Evolutionary conservation across 2,329 filamentous ascomycete genomes (phyloP), one percentile per base, ranked within the genome.

Genomic region (Aureobasidium sp.): DNA sequence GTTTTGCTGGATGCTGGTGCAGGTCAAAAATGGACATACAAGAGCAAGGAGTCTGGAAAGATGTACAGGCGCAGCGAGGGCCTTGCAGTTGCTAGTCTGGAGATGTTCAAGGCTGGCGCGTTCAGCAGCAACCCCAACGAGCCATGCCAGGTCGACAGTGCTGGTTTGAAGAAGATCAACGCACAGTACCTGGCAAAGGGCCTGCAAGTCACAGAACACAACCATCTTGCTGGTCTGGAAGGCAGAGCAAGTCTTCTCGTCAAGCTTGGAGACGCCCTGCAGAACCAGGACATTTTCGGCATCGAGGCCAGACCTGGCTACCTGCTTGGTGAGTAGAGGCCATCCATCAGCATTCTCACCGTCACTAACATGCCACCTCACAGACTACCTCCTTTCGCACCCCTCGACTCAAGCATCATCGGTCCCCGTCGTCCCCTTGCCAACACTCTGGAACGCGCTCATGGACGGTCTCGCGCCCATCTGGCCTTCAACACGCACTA

Each of bases 61-160:
- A 74, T 88, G 42, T 97, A 93, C 74, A 81, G 84, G 57, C 85
- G 94, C 54, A 96, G 91, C 63, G 94, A 96, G 73, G 92, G 92
- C 9, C 80, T 96, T 60, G 92, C 92, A 9, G 85, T 88, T 10
- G 85, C 85, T 45, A 86, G 83, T 70, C 70, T 87, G 67, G 92
- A 96, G 67, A 96, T 96, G 92, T 96, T 96, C 81, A 96, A 96
- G 76, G 80, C 83, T 15, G 94, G 94, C 35, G 70, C 90, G 35
- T 97, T 97, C 76, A 96, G 91, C 65, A 89, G 91, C 73, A 84
- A 93, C 70, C 79, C 84, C 2, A 81, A 77, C 61, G 90, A 96
- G 74, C 91, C 90, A 54, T 90, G 85, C 69, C 92, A 95, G 73
- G 94, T 97, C 29, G 93, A 99, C 75, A 90, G 87, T 64, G 84